Percentiles rank a stretch among this genome's conserved stretches.
These are phyloP conservation scores for Karstenula rhodostoma DNA, from an alignment of 2,329 filamentous ascomycete genomes.

Conservation along the genomic window DNA sequence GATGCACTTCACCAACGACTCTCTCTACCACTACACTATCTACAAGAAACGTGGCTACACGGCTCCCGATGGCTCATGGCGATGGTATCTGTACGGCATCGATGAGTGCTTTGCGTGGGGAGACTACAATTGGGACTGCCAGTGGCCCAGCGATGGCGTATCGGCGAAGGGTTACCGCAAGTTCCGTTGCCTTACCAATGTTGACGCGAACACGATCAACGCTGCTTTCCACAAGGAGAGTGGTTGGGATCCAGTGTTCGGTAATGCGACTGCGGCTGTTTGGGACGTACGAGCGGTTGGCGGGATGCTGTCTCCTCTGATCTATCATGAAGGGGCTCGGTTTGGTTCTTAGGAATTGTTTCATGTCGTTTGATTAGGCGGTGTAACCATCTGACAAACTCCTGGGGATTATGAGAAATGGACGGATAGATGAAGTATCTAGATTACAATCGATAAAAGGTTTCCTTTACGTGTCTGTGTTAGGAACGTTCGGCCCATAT, in stretches of 20 bases:
- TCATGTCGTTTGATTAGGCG: too few relatives aligned
- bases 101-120: background rate
- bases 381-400: too few relatives aligned
- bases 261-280: background rate
- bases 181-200: background rate
- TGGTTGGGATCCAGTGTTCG: background rate
- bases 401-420: too few relatives aligned
- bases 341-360: background rate
- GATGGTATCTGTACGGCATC: background rate
- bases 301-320: background rate
- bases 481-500: too few relatives aligned
- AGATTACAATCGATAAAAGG: too few relatives aligned
- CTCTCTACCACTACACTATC: slow-evolving; percentile 2
- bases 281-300: background rate
- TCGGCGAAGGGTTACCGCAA: background rate
- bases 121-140: background rate
- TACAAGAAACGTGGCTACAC: background rate
- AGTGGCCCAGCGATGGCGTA: background rate
- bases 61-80: background rate
- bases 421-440: too few relatives aligned
- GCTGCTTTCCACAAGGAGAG: background rate
- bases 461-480: too few relatives aligned
- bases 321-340: background rate
- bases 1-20: slow-evolving; percentile 8
- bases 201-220: background rate